A percentile compares a stretch with the other conserved stretches of the same genome.
Evolutionary conservation across 768 basidiomycete species (phyloP).

Genomic region (Suillus lakei): DNA sequence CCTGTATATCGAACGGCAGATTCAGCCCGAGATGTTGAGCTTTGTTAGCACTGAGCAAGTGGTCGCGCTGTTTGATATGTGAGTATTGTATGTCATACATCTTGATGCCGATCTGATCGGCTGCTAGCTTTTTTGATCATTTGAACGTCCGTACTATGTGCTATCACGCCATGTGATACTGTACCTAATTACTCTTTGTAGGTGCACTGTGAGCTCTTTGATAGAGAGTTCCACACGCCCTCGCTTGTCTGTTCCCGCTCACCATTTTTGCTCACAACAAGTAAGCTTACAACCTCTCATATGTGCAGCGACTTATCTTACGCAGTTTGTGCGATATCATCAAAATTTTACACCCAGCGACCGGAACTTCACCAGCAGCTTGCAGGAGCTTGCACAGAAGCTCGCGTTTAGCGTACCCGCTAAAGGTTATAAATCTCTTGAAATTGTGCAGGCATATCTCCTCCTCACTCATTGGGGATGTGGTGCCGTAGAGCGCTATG

Average conservation of each 20-base stretch:
- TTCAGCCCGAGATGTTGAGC: constrained; percentile 92
- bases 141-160: constrained; percentile 59
- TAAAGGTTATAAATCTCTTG: constrained; percentile 88
- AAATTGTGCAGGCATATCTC: constrained; percentile 95
- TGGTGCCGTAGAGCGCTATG: constrained; percentile 94
- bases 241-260: constrained; percentile 92
- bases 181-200: constrained; percentile 34
- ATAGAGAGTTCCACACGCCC: constrained; percentile 91
- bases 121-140: constrained; percentile 71
- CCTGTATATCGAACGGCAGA: constrained; percentile 84
- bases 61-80: constrained; percentile 90
- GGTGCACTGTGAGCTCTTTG: constrained; percentile 83
- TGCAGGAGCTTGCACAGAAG: constrained; percentile 83
- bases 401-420: constrained; percentile 89
- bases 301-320: constrained; percentile 6
- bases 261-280: constrained; percentile 93
- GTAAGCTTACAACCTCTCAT: constrained; percentile 47
- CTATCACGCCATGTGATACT: constrained; percentile 8
- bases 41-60: constrained; percentile 91
- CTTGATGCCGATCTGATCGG: constrained; percentile 9
- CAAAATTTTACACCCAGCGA: constrained; percentile 83
- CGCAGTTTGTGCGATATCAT: constrained; percentile 92
- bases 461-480: constrained; percentile 89
- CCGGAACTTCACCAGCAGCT: constrained; percentile 83
- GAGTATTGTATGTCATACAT: constrained; percentile 33